Evolutionary conservation across 2,329 filamentous ascomycete species (phyloP).

Genomic region (Lecanicillium sp.): DNA sequence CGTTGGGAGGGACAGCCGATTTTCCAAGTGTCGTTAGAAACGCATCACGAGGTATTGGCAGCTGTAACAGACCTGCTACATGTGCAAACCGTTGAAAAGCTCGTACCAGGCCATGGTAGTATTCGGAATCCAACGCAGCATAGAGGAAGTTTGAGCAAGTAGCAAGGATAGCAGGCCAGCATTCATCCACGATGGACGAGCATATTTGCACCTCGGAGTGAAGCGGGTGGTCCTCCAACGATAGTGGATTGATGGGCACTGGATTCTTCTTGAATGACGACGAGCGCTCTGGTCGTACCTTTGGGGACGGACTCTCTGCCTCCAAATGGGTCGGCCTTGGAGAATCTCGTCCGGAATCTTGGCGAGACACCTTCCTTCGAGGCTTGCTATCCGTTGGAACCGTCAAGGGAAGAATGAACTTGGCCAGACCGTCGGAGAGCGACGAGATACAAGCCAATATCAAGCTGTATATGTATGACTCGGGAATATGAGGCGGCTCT

Average conservation of each 20-base stretch:
- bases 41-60: slow-evolving; percentile 82
- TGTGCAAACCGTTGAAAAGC: slow-evolving; percentile 95
- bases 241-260: slow-evolving; percentile 76
- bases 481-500: slow-evolving; percentile 73
- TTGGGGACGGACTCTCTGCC: slow-evolving; percentile 21
- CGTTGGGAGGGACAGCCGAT: slow-evolving; percentile 80
- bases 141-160: slow-evolving; percentile 95
- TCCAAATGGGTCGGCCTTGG: slow-evolving; percentile 30
- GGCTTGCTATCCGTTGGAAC: slow-evolving; percentile 62
- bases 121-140: slow-evolving; percentile 83
- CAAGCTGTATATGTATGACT: slow-evolving; percentile 89
- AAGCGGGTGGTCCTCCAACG: slow-evolving; percentile 64
- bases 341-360: slow-evolving; percentile 35
- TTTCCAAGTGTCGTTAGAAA: slow-evolving; percentile 93
- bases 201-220: slow-evolving; percentile 66
- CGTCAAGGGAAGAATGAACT: slow-evolving; percentile 85
- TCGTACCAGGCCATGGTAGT: slow-evolving; percentile 85
- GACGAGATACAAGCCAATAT: slow-evolving; percentile 83
- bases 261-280: slow-evolving; percentile 67
- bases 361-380: slow-evolving; percentile 40
- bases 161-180: slow-evolving; percentile 92
- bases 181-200: slow-evolving; percentile 77
- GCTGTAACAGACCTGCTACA: slow-evolving; percentile 79
- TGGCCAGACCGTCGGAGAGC: slow-evolving; percentile 85
- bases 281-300: slow-evolving; percentile 45